Conservation (phyloP, 23 red algal genomes). For the Gracilariopsis chorda region DNA sequence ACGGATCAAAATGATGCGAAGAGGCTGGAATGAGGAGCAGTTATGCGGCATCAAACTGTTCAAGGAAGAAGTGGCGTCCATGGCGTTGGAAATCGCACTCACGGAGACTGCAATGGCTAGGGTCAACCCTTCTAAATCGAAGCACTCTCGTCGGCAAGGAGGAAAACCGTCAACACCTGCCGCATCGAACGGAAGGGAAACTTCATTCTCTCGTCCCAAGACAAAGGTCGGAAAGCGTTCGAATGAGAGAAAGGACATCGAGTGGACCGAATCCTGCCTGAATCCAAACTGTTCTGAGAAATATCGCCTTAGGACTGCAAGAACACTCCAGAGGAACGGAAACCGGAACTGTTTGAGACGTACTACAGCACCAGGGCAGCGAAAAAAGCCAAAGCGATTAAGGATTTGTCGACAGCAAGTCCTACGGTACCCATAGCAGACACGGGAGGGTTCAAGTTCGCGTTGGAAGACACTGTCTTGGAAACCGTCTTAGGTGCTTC, state of each 20-base stretch:
- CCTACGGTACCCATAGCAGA: too few species aligned
- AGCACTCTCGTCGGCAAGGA: neutral
- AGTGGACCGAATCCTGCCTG: neutral
- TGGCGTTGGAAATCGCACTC: neutral
- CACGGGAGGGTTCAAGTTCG: too few species aligned
- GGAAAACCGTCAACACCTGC: neutral
- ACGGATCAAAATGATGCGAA: neutral
- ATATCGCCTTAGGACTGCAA: too few species aligned
- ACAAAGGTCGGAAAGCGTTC: neutral
- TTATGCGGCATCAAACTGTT: slow-evolving; percentile 10
- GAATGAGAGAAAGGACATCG: neutral
- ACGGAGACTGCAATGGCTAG: neutral
- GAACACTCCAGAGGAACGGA: too few species aligned
- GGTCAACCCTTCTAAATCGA: neutral
- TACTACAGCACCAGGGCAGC: too few species aligned
- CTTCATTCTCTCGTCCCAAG: neutral
- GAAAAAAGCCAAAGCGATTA: too few species aligned
- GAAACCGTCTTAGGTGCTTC: too few species aligned
- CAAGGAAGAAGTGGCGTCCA: neutral
- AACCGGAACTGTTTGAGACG: too few species aligned
- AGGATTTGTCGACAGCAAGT: too few species aligned
- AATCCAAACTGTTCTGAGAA: neutral
- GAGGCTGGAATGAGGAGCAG: slow-evolving; percentile 6
- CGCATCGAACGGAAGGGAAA: neutral
- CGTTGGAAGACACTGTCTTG: too few species aligned